A percentile compares a stretch with the other conserved stretches of the same genome.
Evolutionary conservation across 2,329 filamentous ascomycete species (phyloP).

Genomic region (Aspergillus brasiliensis): DNA sequence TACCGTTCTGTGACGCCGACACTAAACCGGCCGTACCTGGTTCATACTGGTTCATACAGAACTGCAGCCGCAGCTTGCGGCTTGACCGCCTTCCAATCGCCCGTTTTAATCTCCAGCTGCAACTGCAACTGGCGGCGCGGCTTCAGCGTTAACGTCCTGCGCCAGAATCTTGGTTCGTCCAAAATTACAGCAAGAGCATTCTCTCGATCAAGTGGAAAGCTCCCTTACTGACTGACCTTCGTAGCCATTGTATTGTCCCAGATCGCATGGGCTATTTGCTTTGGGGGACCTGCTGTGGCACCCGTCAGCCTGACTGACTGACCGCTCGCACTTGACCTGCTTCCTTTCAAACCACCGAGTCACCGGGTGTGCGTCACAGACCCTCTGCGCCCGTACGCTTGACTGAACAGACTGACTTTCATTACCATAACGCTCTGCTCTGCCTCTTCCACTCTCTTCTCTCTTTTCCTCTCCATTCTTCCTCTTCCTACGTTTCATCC

Average conservation of each 20-base stretch:
- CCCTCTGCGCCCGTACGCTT: conserved; percentile 20
- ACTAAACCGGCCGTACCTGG: neutral
- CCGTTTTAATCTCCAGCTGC: neutral
- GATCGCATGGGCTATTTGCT: conserved; percentile 1
- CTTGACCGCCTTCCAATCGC: conserved; percentile 12
- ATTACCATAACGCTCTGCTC: conserved; percentile 2
- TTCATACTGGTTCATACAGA: conserved; percentile 1
- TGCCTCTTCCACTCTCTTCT: conserved; percentile 12
- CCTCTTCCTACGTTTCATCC: conserved; percentile 21
- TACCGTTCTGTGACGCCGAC: conserved; percentile 1
- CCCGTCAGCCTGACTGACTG: conserved; percentile 20
- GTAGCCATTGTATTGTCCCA: conserved; percentile 1
- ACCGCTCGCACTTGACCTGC: conserved; percentile 27
- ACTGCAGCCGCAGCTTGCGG: conserved; percentile 1
- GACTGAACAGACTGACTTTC: neutral
- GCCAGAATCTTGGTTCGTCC: neutral
- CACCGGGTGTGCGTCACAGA: conserved; percentile 48
- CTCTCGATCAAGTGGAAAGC: neutral
- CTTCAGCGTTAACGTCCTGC: neutral
- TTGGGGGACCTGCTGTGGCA: conserved; percentile 1
- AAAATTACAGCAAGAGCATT: neutral
- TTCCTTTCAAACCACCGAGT: conserved; percentile 34
- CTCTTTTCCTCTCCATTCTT: conserved; percentile 17
- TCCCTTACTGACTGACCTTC: conserved; percentile 6
- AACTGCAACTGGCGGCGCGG: neutral